phyloP scores from a whole-genome alignment of 1,284 basidiomycete genomes.

The Ustilago crameri region DNA sequence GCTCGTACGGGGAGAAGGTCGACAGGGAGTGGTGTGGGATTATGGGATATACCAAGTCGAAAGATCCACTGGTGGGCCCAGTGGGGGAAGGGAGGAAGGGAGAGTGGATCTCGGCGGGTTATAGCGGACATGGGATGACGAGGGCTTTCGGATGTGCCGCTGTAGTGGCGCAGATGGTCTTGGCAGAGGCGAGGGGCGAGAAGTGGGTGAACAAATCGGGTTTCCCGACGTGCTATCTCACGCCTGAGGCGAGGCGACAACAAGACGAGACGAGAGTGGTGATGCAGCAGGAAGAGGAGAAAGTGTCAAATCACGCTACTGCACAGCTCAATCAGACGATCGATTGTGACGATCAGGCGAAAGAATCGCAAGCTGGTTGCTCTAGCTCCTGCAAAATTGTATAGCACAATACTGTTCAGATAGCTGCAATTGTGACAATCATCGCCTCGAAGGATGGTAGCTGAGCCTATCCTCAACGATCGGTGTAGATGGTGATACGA shows the following conservation, averaged over 20 bases:
- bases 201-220: constrained; percentile 74
- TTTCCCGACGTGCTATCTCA: constrained; percentile 64
- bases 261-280: background rate
- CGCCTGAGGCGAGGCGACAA: background rate
- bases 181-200: constrained; percentile 71
- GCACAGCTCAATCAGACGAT: too few relatives aligned
- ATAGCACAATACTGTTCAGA: background rate
- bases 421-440: background rate
- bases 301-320: background rate
- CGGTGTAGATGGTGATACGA: too few relatives aligned
- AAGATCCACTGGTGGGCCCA: constrained; percentile 76
- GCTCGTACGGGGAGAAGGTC: constrained; percentile 71
- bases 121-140: constrained; percentile 83
- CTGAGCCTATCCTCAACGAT: too few relatives aligned
- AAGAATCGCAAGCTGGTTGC: background rate
- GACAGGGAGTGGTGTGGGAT: constrained; percentile 80
- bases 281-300: background rate
- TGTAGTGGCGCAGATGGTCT: constrained; percentile 76
- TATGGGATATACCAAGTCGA: constrained; percentile 78
- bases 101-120: constrained; percentile 81
- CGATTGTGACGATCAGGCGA: too few relatives aligned
- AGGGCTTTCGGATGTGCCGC: constrained; percentile 76
- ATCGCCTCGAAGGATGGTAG: too few relatives aligned
- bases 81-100: background rate
- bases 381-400: background rate